Percentiles rank a stretch among this genome's conserved stretches.
Evolutionary conservation across 495 filamentous ascomycete genomes (phyloP).

Genomic region (Penicilliopsis zonata): DNA sequence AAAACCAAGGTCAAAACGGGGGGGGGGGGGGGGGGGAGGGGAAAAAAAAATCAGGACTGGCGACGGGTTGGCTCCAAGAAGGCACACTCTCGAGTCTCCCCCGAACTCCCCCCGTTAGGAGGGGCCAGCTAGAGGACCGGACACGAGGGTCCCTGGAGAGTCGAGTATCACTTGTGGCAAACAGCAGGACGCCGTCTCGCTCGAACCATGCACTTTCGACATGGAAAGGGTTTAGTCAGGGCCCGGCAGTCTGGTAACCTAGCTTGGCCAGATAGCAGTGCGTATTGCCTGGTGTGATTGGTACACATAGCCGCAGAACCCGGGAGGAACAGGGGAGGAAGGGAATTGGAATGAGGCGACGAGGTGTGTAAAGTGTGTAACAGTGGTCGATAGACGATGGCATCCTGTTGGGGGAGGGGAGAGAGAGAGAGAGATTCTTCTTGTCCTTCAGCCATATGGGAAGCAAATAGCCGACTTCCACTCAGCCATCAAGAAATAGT

Average conservation of each 20-base stretch:
- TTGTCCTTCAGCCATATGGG: no score
- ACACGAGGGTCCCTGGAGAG: neutral
- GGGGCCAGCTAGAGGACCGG: neutral
- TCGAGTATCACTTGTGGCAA: constrained; percentile 4
- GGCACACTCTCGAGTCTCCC: neutral
- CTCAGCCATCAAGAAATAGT: no score
- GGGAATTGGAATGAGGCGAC: neutral
- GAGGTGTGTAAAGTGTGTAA: no score
- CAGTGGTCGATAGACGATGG: no score
- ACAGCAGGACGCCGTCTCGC: constrained; percentile 6
- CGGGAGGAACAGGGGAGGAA: constrained; percentile 2
- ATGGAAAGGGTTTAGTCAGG: constrained; percentile 16
- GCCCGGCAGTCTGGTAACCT: constrained; percentile 24
- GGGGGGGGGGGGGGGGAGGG: neutral
- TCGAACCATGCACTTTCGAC: neutral
- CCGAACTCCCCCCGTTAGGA: no score
- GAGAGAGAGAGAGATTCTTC: no score
- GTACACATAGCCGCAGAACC: constrained; percentile 14
- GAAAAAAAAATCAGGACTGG: neutral
- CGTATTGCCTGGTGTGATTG: constrained; percentile 16
- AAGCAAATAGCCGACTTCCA: no score
- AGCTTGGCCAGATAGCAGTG: constrained; percentile 21
- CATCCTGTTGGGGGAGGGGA: no score
- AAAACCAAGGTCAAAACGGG: neutral
- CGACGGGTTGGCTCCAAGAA: neutral